Evolutionary conservation across 2,329 filamentous ascomycete genomes (phyloP).

Genomic region (Madurella mycetomatis): DNA sequence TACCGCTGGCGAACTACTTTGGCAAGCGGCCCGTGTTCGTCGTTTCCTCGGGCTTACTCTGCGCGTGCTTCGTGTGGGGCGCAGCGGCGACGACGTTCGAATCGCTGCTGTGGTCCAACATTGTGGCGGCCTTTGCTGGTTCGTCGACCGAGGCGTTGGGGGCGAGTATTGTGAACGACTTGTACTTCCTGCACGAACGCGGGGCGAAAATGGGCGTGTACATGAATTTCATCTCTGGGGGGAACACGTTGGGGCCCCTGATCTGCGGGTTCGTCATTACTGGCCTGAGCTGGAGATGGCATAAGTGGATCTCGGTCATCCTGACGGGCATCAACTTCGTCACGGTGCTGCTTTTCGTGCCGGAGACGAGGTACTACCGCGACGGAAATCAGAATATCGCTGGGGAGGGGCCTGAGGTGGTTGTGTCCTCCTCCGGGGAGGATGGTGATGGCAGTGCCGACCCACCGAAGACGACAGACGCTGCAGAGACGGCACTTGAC

Average conservation of each 20-base stretch:
- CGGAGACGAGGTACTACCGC: constrained; percentile 29
- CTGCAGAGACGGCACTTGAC: neutral
- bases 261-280: constrained; percentile 31
- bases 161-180: constrained; percentile 32
- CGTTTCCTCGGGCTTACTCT: constrained; percentile 37
- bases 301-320: constrained; percentile 31
- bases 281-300: constrained; percentile 30
- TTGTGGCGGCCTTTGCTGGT: constrained; percentile 42
- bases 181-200: constrained; percentile 33
- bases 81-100: constrained; percentile 38
- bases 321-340: constrained; percentile 28
- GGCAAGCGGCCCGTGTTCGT: constrained; percentile 46
- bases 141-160: constrained; percentile 42
- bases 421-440: constrained; percentile 1
- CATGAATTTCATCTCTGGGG: constrained; percentile 30
- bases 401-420: neutral
- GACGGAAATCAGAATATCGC: constrained; percentile 19
- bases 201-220: constrained; percentile 32
- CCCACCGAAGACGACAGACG: neutral
- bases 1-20: constrained; percentile 42
- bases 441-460: neutral
- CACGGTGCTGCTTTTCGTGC: constrained; percentile 30
- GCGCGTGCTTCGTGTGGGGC: constrained; percentile 40
- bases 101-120: constrained; percentile 41
- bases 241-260: constrained; percentile 31